Percentiles rank a stretch among this genome's conserved stretches.
Conservation (phyloP, 345 rosid species). For the Hibiscus tridactylites region DNA sequence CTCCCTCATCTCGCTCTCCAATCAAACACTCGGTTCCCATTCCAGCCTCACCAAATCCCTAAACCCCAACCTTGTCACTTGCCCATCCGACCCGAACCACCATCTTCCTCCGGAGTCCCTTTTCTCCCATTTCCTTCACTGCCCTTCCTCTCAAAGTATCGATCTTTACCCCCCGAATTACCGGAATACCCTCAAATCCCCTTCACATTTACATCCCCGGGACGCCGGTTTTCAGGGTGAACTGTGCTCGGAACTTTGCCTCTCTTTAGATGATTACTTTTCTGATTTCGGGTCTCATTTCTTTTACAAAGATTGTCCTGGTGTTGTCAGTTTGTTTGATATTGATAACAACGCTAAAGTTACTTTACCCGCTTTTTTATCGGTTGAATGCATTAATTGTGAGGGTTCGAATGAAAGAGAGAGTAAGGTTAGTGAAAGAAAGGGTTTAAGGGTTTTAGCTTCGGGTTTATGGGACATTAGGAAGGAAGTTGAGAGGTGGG, state of each 20-base stretch:
- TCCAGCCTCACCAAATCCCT: slow-evolving; percentile 19
- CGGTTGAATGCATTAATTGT: slow-evolving; percentile 44
- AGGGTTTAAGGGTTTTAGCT: slow-evolving; percentile 35
- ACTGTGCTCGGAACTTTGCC: slow-evolving; percentile 30
- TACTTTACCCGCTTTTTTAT: slow-evolving; percentile 49
- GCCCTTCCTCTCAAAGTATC: slow-evolving; percentile 39
- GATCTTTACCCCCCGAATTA: slow-evolving; percentile 36
- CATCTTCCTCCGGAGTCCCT: slow-evolving; percentile 64
- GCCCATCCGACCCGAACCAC: slow-evolving; percentile 57
- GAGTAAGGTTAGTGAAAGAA: slow-evolving; percentile 4
- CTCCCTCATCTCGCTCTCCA: slow-evolving; percentile 17
- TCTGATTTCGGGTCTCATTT: slow-evolving; percentile 35
- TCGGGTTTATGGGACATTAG: slow-evolving; percentile 49
- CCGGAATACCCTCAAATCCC: slow-evolving; percentile 34
- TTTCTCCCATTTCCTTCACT: slow-evolving; percentile 59
- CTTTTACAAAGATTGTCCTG: slow-evolving; percentile 63
- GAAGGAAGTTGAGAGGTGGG: slow-evolving; percentile 61
- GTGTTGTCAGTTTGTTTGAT: slow-evolving; percentile 40
- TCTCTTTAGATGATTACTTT: slow-evolving; percentile 45
- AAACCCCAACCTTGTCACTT: slow-evolving; percentile 28
- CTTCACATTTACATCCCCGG: slow-evolving; percentile 6
- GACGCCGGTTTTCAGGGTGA: slow-evolving; percentile 9
- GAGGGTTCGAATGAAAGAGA: slow-evolving; percentile 20
- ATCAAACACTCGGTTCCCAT: slow-evolving; percentile 28
- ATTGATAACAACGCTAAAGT: slow-evolving; percentile 26